Percentiles rank a stretch among this genome's conserved stretches.
Evolutionary conservation across 371 early-diverging fungal genomes (phyloP).

Genomic region (Haplosporangium sp.): DNA sequence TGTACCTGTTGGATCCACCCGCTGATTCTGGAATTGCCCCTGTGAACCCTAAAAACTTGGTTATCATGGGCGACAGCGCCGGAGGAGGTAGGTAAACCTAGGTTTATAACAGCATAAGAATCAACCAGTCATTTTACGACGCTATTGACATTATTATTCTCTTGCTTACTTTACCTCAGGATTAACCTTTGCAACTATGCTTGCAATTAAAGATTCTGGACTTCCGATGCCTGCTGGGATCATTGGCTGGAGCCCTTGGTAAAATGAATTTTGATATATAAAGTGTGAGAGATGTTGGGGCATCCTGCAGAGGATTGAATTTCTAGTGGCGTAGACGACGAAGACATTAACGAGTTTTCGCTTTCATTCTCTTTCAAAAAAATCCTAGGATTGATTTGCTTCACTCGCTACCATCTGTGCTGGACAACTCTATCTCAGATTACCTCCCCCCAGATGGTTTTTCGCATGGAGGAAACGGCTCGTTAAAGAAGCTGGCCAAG

Average conservation of each 20-base stretch:
- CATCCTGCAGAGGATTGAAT: neutral
- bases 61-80: conserved; percentile 86
- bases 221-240: conserved; percentile 64
- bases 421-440: conserved; percentile 65
- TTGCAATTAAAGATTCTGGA: conserved; percentile 63
- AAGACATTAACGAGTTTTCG: no score
- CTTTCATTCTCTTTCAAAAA: no score
- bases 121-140: neutral
- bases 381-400: conserved; percentile 70
- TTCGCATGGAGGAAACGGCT: conserved; percentile 43
- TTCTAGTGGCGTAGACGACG: no score
- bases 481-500: conserved; percentile 61
- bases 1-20: conserved; percentile 71
- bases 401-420: conserved; percentile 73
- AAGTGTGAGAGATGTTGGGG: no score
- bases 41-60: conserved; percentile 72
- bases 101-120: no score
- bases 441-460: conserved; percentile 72
- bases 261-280: neutral
- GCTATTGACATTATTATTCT: neutral
- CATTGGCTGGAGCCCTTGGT: conserved; percentile 56
- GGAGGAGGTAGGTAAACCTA: conserved; percentile 65
- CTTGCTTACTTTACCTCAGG: conserved; percentile 38
- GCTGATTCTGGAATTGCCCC: conserved; percentile 55
- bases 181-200: conserved; percentile 60